Evolutionary conservation across 140 eudicot species (phyloP).

Genomic region (Ambrosia hybrid): DNA sequence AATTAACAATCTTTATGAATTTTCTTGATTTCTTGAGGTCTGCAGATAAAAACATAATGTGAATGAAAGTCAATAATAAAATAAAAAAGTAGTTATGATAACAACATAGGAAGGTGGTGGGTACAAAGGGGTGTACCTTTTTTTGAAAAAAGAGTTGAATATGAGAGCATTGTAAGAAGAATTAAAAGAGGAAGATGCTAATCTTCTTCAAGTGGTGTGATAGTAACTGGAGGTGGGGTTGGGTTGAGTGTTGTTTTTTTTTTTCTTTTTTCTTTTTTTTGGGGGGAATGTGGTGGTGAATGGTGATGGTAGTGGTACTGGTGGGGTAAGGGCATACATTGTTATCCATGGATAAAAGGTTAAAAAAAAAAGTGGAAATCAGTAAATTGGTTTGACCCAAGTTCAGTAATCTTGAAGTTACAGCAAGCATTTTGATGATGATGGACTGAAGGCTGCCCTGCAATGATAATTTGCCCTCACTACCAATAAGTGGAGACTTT

Average conservation of each 20-base stretch:
- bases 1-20: neutral
- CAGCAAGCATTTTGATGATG: conserved; percentile 10
- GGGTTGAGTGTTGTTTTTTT: neutral
- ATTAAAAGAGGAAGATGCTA: conserved; percentile 26
- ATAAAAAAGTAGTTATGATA: conserved; percentile 22
- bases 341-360: neutral
- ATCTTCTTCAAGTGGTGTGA: conserved; percentile 20
- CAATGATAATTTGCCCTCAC: too few relatives aligned
- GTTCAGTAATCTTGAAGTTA: conserved; percentile 26
- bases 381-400: conserved; percentile 16
- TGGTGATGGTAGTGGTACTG: too few relatives aligned
- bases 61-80: conserved; percentile 8
- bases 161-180: conserved; percentile 3
- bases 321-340: too few relatives aligned
- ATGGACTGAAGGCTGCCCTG: too few relatives aligned
- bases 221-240: conserved; percentile 25
- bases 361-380: conserved; percentile 6
- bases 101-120: conserved; percentile 31
- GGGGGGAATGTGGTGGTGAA: neutral
- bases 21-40: neutral
- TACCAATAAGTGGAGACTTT: too few relatives aligned
- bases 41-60: conserved; percentile 11
- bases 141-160: conserved; percentile 9
- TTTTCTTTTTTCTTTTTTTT: neutral
- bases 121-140: conserved; percentile 22